Evolutionary conservation across 2,329 filamentous ascomycete genomes (phyloP), one percentile per base, ranked within the genome.

Genomic region (Gaeumannomyces tritici): DNA sequence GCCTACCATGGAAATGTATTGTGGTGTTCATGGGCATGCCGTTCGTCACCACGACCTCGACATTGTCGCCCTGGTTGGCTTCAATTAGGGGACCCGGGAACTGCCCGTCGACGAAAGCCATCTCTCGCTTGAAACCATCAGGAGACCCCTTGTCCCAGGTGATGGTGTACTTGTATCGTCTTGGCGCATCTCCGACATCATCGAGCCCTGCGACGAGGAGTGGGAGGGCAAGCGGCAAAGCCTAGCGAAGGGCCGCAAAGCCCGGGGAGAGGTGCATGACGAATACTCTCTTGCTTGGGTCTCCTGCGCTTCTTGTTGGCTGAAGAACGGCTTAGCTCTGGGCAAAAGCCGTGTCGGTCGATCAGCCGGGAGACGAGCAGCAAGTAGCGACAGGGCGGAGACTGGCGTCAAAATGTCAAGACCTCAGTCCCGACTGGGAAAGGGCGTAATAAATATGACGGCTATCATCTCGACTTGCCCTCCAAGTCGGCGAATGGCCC

Each of bases 31-130:
- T 75, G 0, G 80, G 77, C 27, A 80, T 74, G 6, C 73, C 65
- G 66, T 84, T 84, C 55, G 73, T 67, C 2, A 83, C 77, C 4
- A 69, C 66, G 7, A 82, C 71, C n/a, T 74, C 68, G 3, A 82
- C 75, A 27, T 72, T 69, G 62, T 85, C 81, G 24, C 80, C 82
- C 69, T 84, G 77, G 57, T 78, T 72, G 11, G 81, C 76, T 59
- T 81, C 77, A 11, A 89, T 77, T 1, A 76, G 73, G 0, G 87
- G 87, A 0, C 85, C 88, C 0, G 87, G 86, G 59, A 83, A 84
- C 67, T 84, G 77, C 13, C 80, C 81, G 65, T 89, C 88, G 67
- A 86, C 72, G 55, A 87, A 73, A 65, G 80, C 67, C 72, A 80
- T 77, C 55, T 77, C 65, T 15, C 76, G 72, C 0, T 70, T 63